phyloP scores from a whole-genome alignment of 2,329 filamentous ascomycete species.

The Xylaria sp. region DNA sequence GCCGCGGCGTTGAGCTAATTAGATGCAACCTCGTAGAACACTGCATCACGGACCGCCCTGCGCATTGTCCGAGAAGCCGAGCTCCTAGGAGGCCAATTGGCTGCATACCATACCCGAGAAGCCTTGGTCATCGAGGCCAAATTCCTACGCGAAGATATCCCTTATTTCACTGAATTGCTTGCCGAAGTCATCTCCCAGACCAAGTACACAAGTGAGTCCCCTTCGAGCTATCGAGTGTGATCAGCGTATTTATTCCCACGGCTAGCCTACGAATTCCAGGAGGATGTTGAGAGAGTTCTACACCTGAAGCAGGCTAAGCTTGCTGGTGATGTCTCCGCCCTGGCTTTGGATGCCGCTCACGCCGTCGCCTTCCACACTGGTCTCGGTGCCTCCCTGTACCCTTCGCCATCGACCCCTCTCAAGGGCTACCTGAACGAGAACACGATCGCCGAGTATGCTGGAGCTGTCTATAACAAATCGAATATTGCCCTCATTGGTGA shows the following conservation, averaged over 20 bases:
- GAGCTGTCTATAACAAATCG: conserved; percentile 81
- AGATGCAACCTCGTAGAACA: conserved; percentile 66
- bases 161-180: conserved; percentile 95
- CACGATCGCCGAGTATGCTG: conserved; percentile 75
- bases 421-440: conserved; percentile 81
- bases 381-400: conserved; percentile 79
- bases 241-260: conserved; percentile 24
- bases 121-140: conserved; percentile 90
- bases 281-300: conserved; percentile 81
- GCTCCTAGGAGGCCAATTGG: conserved; percentile 90
- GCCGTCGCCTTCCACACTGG: conserved; percentile 65
- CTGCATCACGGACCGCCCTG: conserved; percentile 83
- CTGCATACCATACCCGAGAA: conserved; percentile 88
- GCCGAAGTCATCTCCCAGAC: conserved; percentile 89
- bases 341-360: conserved; percentile 88
- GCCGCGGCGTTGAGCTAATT: conserved; percentile 53
- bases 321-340: conserved; percentile 63
- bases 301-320: conserved; percentile 77
- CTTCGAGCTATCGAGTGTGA: conserved; percentile 21
- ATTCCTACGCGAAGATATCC: conserved; percentile 94
- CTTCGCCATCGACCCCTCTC: conserved; percentile 72
- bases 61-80: conserved; percentile 95
- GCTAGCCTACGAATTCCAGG: conserved; percentile 85
- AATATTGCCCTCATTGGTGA: conserved; percentile 93
- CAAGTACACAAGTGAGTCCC: conserved; percentile 75